Conservation (phyloP, 75 land plant species). For the Ceratopteris richardii region DNA sequence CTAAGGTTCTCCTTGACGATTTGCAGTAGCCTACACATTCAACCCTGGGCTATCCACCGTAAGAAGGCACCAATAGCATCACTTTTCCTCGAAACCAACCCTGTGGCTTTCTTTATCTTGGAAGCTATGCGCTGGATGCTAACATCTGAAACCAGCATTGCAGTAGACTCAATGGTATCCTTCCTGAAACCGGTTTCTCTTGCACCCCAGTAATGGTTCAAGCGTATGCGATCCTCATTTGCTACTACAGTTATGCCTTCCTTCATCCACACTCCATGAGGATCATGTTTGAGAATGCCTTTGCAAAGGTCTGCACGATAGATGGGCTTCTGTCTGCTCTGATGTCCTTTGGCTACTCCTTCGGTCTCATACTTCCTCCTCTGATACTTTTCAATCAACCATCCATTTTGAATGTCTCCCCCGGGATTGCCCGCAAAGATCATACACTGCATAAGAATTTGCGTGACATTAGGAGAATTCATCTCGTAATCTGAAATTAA, state of each 20-base stretch:
- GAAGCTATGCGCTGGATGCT: conserved; percentile 14
- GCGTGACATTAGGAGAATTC: background rate
- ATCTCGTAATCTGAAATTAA: background rate
- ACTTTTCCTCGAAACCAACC: background rate
- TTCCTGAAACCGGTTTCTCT: conserved; percentile 7
- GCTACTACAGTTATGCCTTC: conserved; percentile 7
- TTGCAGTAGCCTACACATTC: no score
- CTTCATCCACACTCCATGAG: conserved; percentile 10
- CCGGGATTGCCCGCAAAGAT: conserved; percentile 14
- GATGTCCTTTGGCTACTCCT: conserved; percentile 4
- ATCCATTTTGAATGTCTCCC: conserved; percentile 6
- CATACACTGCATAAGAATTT: conserved; percentile 18
- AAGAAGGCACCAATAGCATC: no score
- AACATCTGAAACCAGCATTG: conserved; percentile 6
- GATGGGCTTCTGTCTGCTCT: conserved; percentile 12
- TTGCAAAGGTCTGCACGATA: background rate
- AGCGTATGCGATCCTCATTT: background rate
- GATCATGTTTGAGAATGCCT: conserved; percentile 8
- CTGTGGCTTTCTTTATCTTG: conserved; percentile 4
- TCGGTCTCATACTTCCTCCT: conserved; percentile 12
- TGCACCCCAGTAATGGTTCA: conserved; percentile 26
- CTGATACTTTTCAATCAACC: conserved; percentile 17
- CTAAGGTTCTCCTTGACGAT: no score
- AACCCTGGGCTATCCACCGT: no score
- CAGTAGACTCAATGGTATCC: conserved; percentile 3